A percentile compares a stretch with the other conserved stretches of the same genome.
Evolutionary conservation across 1,284 basidiomycete species (phyloP).

Genomic region (Tylopilus sp.): DNA sequence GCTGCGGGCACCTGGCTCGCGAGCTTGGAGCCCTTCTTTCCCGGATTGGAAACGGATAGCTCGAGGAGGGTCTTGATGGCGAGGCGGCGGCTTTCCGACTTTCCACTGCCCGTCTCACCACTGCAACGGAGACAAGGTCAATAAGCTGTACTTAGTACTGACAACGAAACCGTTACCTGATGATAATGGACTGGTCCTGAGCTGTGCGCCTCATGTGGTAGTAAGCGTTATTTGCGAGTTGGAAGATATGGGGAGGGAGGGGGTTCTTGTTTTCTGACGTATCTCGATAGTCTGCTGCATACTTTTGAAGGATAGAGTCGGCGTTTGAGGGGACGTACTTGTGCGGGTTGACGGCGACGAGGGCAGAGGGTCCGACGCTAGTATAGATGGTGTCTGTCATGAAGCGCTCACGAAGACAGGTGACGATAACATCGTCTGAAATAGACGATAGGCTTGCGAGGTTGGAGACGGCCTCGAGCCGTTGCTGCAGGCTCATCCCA

Average conservation of each 20-base stretch:
- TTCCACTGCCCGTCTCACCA: constrained; percentile 91
- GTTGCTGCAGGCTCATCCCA: constrained; percentile 52
- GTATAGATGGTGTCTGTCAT: constrained; percentile 84
- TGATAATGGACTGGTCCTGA: constrained; percentile 87
- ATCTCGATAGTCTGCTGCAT: constrained; percentile 73
- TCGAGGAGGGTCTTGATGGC: constrained; percentile 88
- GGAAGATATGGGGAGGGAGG: constrained; percentile 82
- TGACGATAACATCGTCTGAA: constrained; percentile 76
- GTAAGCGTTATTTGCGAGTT: constrained; percentile 86
- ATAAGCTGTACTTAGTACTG: neutral
- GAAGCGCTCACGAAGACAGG: constrained; percentile 83
- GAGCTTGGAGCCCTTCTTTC: constrained; percentile 93
- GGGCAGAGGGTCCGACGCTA: constrained; percentile 59
- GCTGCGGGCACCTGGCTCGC: constrained; percentile 84
- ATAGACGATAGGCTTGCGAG: constrained; percentile 56
- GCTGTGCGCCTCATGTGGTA: constrained; percentile 94
- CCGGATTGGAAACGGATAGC: constrained; percentile 81
- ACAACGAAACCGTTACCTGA: constrained; percentile 58
- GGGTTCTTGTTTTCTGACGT: constrained; percentile 49
- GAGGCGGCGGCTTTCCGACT: constrained; percentile 87
- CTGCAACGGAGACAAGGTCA: constrained; percentile 39
- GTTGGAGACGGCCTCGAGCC: constrained; percentile 65
- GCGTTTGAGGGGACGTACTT: constrained; percentile 79
- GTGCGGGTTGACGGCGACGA: constrained; percentile 87
- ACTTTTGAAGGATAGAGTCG: constrained; percentile 79